phyloP scores from a whole-genome alignment of 805 yeast genomes.

The Kuraishia ogatae region DNA sequence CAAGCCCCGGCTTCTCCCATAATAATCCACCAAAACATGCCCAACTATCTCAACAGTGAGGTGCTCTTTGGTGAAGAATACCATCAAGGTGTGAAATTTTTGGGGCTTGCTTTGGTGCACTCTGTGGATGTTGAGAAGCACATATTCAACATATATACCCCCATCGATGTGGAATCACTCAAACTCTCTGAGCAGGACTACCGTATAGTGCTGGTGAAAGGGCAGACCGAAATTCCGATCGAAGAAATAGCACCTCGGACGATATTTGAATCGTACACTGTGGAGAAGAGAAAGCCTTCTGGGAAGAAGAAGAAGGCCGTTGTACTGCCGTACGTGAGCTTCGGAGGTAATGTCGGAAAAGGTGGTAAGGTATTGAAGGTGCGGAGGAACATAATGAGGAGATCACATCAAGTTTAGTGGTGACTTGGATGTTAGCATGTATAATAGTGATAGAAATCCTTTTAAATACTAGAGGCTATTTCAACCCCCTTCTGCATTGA shows the following conservation, averaged over 20 bases:
- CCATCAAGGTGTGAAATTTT: slow-evolving; percentile 19
- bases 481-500: too few species aligned
- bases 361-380: slow-evolving; percentile 42
- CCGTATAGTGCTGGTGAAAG: slow-evolving; percentile 41
- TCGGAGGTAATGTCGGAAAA: slow-evolving; percentile 24
- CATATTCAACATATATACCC: slow-evolving; percentile 49
- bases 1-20: slow-evolving; percentile 18
- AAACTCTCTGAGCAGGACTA: slow-evolving; percentile 13
- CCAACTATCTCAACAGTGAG: slow-evolving; percentile 15
- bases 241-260: slow-evolving; percentile 25
- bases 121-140: slow-evolving; percentile 37
- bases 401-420: slow-evolving; percentile 12
- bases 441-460: not conserved
- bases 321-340: slow-evolving; percentile 29
- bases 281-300: slow-evolving; percentile 7
- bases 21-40: slow-evolving; percentile 10
- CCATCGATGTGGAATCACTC: slow-evolving; percentile 17
- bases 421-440: slow-evolving; percentile 4
- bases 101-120: slow-evolving; percentile 58
- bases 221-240: slow-evolving; percentile 58
- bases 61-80: not conserved
- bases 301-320: slow-evolving; percentile 5
- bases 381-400: slow-evolving; percentile 37
- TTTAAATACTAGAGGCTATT: too few species aligned
- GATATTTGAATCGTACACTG: slow-evolving; percentile 5